A percentile compares a stretch with the other conserved stretches of the same genome.
Evolutionary conservation across 2,329 filamentous ascomycete genomes (phyloP).

Genomic region (Ophiostoma pallidulum): DNA sequence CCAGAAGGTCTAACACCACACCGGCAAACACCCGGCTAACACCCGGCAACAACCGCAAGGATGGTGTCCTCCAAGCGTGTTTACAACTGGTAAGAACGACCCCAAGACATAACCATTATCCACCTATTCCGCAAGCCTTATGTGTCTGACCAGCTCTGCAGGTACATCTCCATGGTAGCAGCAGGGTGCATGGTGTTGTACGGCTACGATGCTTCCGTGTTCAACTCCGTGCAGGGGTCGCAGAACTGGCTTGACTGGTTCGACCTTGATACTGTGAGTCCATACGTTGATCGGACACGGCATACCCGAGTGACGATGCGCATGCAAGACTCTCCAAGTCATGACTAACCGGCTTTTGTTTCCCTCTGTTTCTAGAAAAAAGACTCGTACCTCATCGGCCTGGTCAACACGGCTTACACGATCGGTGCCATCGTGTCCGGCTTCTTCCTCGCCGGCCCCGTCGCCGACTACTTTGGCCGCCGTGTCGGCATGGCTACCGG

Average conservation of each 20-base stretch:
- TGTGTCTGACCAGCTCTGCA: too few relatives aligned
- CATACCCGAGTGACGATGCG: too few relatives aligned
- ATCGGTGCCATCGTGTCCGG: constrained; percentile 61
- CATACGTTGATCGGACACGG: too few relatives aligned
- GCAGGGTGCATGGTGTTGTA: constrained; percentile 68
- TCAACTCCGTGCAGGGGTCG: constrained; percentile 61
- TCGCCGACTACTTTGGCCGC: constrained; percentile 51
- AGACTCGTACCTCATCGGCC: constrained; percentile 36
- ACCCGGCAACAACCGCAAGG: constrained; percentile 12
- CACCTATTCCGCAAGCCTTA: too few relatives aligned
- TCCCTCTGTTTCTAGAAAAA: constrained; percentile 22
- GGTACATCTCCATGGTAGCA: constrained; percentile 61
- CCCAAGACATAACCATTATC: background rate
- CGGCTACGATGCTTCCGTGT: constrained; percentile 65
- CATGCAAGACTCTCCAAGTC: too few relatives aligned
- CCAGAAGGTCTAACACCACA: background rate
- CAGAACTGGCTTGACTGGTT: constrained; percentile 58
- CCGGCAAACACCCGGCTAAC: background rate
- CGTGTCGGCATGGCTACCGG: constrained; percentile 56
- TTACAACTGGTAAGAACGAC: constrained; percentile 20
- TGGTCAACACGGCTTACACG: constrained; percentile 60
- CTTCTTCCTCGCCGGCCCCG: constrained; percentile 58
- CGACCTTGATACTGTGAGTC: constrained; percentile 30
- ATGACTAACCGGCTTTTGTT: too few relatives aligned
- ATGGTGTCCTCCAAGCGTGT: constrained; percentile 20